Evolutionary conservation across 1,139 yeast species (phyloP), one percentile per base, ranked within the genome.

Genomic region (Suhomyces maxii): DNA sequence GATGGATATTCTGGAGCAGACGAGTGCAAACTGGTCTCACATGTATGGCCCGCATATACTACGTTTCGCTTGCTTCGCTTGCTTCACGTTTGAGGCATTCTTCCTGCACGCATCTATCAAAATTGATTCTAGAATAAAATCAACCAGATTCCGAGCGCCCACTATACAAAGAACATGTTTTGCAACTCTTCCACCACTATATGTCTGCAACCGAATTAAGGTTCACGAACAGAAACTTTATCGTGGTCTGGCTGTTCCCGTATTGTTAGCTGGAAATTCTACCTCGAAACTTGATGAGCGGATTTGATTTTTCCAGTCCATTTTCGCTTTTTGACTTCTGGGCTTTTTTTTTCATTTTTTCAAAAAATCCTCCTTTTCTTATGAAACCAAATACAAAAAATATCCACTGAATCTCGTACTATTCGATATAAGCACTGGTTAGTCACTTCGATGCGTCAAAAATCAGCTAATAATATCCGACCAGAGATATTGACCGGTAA

Each of bases 61-160:
- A 9, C 26, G 10, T 18, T 8, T 35, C 26, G 11, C 25, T 23
- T 14, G 26, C 37, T 25, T 10, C 10, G 36, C 36, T 25, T 33
- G 41, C 36, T 39, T 39, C 41, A 39, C 10, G 32, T 31, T 39
- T 39, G 41, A 39, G 41, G 41, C 41, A 32, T 13, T 10, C 9
- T 18, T 18, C 6, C 6, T 18, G 30, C 23, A 12, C 36, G 11
- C 31, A 11, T 28, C 31, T 28, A 28, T 28, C n/a, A 28, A 28
- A 18, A 9, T 11, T 11, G 31, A 28, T 28, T 28, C 31, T 28
- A 28, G 31, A 28, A 9, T 28, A 28, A 28, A 28, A 18, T 18
- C 31, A 28, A 28, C n/a, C 31, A 9, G 31, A 28, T 28, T 28
- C 11, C 4, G 31, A 28, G 31, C 31, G 31, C 31, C 1, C 31